Evolutionary conservation across 441 rosid genomes (phyloP).

Genomic region (Syzygium malaccense): DNA sequence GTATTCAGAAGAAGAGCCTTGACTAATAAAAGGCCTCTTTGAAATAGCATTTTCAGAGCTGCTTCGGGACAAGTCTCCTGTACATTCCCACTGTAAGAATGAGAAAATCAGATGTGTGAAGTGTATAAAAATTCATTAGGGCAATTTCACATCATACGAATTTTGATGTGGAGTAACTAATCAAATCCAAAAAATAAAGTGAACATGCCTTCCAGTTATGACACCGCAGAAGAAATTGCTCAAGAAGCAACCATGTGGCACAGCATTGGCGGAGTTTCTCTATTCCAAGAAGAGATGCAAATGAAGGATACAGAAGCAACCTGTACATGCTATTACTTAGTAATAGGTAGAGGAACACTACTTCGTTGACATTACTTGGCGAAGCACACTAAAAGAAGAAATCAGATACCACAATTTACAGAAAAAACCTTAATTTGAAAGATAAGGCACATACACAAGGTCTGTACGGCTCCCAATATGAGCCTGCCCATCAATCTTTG

Average conservation of each 20-base stretch:
- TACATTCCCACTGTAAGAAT: constrained; percentile 80
- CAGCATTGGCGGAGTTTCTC: constrained; percentile 91
- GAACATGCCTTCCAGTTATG: constrained; percentile 84
- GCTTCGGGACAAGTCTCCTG: constrained; percentile 62
- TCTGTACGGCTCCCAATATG: constrained; percentile 80
- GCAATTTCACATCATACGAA: background rate
- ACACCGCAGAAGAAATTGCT: constrained; percentile 75
- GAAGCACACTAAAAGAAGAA: background rate
- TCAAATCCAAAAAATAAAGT: constrained; percentile 9
- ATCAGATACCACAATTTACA: background rate
- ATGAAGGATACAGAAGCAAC: constrained; percentile 85
- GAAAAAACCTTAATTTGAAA: background rate
- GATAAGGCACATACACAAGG: constrained; percentile 74
- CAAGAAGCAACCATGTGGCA: constrained; percentile 95
- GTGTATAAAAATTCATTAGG: background rate
- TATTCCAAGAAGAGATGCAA: constrained; percentile 89
- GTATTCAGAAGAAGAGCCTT: constrained; percentile 50
- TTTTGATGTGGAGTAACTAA: background rate
- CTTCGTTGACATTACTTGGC: background rate
- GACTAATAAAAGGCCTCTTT: constrained; percentile 35
- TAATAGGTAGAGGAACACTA: constrained; percentile 1
- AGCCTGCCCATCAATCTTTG: constrained; percentile 45
- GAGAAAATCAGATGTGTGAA: constrained; percentile 26
- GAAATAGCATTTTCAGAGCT: constrained; percentile 34
- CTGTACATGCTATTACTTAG: constrained; percentile 30